Evolutionary conservation across 2,329 filamentous ascomycete genomes (phyloP).

Genomic region (Sarocladium oryzae): DNA sequence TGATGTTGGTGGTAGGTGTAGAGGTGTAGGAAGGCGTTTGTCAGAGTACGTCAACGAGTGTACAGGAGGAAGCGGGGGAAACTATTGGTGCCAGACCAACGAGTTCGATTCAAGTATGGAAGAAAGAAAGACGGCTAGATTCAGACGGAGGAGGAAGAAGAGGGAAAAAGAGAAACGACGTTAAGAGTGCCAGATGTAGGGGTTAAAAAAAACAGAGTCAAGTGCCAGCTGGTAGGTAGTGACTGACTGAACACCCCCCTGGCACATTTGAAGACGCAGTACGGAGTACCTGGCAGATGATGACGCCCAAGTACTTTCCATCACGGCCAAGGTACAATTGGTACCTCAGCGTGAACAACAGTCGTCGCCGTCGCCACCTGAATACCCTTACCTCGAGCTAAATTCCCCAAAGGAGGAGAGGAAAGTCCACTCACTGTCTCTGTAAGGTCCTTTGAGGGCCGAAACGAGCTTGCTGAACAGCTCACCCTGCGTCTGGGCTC

Average conservation of each 20-base stretch:
- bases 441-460: too few species aligned
- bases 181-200: neutral
- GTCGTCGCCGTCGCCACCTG: neutral
- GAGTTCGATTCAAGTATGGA: neutral
- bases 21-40: too few species aligned
- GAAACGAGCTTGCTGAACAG: neutral
- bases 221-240: too few species aligned
- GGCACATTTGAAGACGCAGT: neutral
- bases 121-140: neutral
- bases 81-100: constrained; percentile 3
- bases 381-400: neutral
- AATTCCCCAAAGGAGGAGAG: neutral
- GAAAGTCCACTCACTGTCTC: too few species aligned
- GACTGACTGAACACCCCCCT: constrained; percentile 5
- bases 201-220: neutral
- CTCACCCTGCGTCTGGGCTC: neutral
- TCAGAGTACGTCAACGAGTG: too few species aligned
- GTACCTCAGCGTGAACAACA: neutral
- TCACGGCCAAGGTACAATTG: neutral
- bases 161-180: constrained; percentile 1
- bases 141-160: neutral
- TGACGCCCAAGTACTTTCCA: constrained; percentile 2
- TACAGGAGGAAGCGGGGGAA: neutral
- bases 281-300: too few species aligned
- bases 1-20: neutral